Evolutionary conservation across 2,329 filamentous ascomycete genomes (phyloP).

Genomic region (Talaromyces marneffei): DNA sequence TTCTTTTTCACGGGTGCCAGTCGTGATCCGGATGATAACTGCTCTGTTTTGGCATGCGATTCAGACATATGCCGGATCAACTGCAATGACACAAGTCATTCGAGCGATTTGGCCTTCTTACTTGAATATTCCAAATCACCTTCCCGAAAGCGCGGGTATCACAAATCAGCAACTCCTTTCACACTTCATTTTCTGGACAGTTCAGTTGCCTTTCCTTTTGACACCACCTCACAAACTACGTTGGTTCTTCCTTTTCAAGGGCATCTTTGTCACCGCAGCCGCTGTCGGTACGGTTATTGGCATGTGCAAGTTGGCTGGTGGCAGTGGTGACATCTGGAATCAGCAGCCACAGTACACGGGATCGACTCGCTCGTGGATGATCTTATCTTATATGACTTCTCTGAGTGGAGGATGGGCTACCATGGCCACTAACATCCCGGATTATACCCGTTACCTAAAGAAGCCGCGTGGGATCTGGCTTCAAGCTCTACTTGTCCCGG

Average conservation of each 20-base stretch:
- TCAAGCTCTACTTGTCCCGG: conserved; percentile 13
- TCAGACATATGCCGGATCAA: conserved; percentile 29
- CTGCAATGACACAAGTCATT: conserved; percentile 28
- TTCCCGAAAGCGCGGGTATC: conserved; percentile 36
- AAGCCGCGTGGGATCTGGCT: conserved; percentile 12
- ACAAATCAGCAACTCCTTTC: conserved; percentile 37
- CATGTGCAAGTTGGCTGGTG: conserved; percentile 49
- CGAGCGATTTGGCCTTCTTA: conserved; percentile 43
- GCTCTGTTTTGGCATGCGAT: conserved; percentile 37
- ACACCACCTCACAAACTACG: conserved; percentile 31
- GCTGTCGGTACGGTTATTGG: conserved; percentile 56
- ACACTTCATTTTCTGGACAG: conserved; percentile 36
- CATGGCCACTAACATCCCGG: conserved; percentile 18
- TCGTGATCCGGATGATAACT: conserved; percentile 32
- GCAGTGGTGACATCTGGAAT: conserved; percentile 40
- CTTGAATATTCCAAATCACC: conserved; percentile 41
- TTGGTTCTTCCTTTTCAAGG: conserved; percentile 25
- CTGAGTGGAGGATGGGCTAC: conserved; percentile 13
- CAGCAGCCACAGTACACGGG: conserved; percentile 42
- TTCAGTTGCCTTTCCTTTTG: conserved; percentile 34
- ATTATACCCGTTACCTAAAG: conserved; percentile 19
- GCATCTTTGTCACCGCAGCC: conserved; percentile 44
- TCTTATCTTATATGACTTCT: conserved; percentile 7
- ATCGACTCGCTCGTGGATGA: conserved; percentile 42
- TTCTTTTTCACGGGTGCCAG: conserved; percentile 26